phyloP scores from a whole-genome alignment of 2,329 filamentous ascomycete species.

The Cordyceps militaris region DNA sequence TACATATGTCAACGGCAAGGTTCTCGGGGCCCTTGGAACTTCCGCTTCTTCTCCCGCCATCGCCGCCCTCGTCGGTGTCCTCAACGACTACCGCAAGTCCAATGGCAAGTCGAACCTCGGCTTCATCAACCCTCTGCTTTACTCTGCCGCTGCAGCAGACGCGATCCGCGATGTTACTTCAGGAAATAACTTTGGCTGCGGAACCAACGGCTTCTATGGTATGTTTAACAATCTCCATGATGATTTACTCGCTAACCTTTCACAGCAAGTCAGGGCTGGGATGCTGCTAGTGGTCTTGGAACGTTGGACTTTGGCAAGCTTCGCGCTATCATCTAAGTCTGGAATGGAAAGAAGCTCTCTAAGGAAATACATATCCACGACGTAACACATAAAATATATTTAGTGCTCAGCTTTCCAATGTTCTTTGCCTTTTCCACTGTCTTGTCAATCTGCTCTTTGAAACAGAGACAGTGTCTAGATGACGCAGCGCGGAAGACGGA shows the following conservation, averaged over 20 bases:
- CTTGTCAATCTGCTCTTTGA: too few relatives aligned
- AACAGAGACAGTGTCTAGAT: too few relatives aligned
- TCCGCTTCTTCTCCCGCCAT: background rate
- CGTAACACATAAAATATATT: too few relatives aligned
- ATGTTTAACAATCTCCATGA: background rate
- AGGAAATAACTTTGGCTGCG: conserved; percentile 11
- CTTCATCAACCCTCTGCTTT: conserved; percentile 11
- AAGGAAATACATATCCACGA: too few relatives aligned
- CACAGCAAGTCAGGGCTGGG: background rate
- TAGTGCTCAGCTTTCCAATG: too few relatives aligned
- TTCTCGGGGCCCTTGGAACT: background rate
- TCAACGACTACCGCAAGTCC: conserved; percentile 12
- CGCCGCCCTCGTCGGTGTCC: conserved; percentile 1
- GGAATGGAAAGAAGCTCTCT: background rate
- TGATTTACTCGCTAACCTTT: background rate
- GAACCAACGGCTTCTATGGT: conserved; percentile 1
- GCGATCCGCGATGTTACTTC: conserved; percentile 9
- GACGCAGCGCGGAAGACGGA: too few relatives aligned
- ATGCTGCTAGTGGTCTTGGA: conserved; percentile 1
- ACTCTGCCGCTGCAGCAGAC: conserved; percentile 11
- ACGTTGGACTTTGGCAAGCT: conserved; percentile 3
- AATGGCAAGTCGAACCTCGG: conserved; percentile 8
- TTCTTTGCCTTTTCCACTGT: background rate
- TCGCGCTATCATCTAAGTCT: background rate
- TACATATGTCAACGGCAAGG: background rate